Evolutionary conservation across 495 filamentous ascomycete species (phyloP), one percentile per base, ranked within the genome.

Genomic region (Copromyces sp.): DNA sequence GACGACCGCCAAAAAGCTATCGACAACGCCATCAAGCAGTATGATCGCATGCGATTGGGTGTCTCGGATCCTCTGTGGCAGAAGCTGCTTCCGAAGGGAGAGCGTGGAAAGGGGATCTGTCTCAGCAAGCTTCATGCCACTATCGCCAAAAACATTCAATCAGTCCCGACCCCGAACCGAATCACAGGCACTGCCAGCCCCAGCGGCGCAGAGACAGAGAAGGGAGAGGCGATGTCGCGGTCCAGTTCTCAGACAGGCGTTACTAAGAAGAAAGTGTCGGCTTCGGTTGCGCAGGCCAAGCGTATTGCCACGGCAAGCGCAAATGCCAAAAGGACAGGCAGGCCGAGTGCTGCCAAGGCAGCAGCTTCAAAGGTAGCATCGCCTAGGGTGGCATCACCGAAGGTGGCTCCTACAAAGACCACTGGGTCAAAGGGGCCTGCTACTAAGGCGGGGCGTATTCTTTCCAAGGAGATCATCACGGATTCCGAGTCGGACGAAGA

Each of bases 31-130:
- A 87, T 96, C 70, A 90, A 87, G 44, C 86, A 90, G 35, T 97
- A 91, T 76, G 94, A 97, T 83, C 89, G 90, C 71, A 85, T 91
- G 83, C 88, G 94, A 6, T 80, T 97, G n/a, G 87, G 86, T 32
- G 84, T 87, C 39, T 86, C 88, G 4, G 93, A 95, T 73, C 87
- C 89, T 68, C 82, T 92, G 4, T 97, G 94, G 93, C 92, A 97
- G 79, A 85, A 84, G 74, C 84, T 97, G 53, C 86, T 95, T 38
- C 89, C 91, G 1, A 87, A 87, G 72, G 84, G 89, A 42, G 93
- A 97, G 71, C 87, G 93, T 37, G 91, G 90, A 29, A 93, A 94
- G 79, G 93, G 93, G 20, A 94, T 90, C 73, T 88, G 88, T 70
- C 84, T 97, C 9, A 97, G 94, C 74, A 90, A 89, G 74, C 84